Percentiles rank a stretch among this genome's conserved stretches.
Evolutionary conservation across 164 flowering plant genomes (phyloP).

Genomic region (Piper betle): DNA sequence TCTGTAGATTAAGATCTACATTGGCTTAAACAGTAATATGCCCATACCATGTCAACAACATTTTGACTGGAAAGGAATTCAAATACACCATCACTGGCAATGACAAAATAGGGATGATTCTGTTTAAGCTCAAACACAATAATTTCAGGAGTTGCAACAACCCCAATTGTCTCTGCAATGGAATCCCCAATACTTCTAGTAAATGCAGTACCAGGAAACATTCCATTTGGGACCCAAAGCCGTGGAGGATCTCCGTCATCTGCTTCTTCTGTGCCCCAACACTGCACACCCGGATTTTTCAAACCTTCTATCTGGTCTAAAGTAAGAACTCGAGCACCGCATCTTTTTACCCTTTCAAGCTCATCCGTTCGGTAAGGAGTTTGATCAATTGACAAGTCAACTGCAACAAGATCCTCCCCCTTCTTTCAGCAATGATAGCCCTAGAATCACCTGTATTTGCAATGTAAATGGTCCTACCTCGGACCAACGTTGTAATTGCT

Average conservation of each 20-base stretch:
- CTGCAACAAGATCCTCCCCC: slow-evolving; percentile 61
- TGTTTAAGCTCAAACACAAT: slow-evolving; percentile 71
- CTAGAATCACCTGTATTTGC: slow-evolving; percentile 96
- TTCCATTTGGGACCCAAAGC: slow-evolving; percentile 88
- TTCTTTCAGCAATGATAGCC: slow-evolving; percentile 79
- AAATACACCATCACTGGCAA: slow-evolving; percentile 98
- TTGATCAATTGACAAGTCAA: slow-evolving; percentile 85
- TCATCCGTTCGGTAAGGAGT: slow-evolving; percentile 87
- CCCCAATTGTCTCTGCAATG: slow-evolving; percentile 92
- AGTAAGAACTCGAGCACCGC: slow-evolving; percentile 90
- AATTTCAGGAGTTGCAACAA: slow-evolving; percentile 87
- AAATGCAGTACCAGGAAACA: slow-evolving; percentile 98
- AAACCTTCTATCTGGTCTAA: slow-evolving; percentile 96
- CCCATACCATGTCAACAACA: slow-evolving; percentile 93
- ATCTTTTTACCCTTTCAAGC: slow-evolving; percentile 71
- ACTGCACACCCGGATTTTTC: slow-evolving; percentile 82
- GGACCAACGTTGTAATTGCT: slow-evolving; percentile 69
- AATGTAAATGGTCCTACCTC: slow-evolving; percentile 66
- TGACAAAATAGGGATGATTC: slow-evolving; percentile 74
- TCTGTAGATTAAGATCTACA: too few species aligned
- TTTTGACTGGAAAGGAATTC: slow-evolving; percentile 92
- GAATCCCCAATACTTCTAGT: slow-evolving; percentile 94
- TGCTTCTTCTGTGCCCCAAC: slow-evolving; percentile 91
- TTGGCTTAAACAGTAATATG: neutral
- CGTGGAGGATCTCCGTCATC: slow-evolving; percentile 99